Conservation (phyloP, 306 rosid species). For the Spatholobus suberectus region DNA sequence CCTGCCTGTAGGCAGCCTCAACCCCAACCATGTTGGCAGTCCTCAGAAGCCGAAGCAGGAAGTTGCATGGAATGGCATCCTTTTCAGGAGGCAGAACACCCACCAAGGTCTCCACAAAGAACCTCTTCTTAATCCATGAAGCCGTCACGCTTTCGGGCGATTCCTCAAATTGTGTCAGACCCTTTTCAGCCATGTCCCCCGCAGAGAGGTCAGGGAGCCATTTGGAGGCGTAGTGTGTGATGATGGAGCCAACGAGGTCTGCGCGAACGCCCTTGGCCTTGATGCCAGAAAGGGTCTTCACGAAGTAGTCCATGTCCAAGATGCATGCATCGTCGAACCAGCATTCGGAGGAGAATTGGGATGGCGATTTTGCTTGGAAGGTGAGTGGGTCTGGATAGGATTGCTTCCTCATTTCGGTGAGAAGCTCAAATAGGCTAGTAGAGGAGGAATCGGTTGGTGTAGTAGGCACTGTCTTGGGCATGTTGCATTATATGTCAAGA, state of each 20-base stretch:
- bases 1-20: constrained; percentile 61
- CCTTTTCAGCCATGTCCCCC: constrained; percentile 27
- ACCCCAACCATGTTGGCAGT: constrained; percentile 89
- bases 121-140: constrained; percentile 88
- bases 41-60: constrained; percentile 80
- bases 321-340: constrained; percentile 93
- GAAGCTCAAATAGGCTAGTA: constrained; percentile 31
- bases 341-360: constrained; percentile 65
- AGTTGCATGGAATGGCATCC: constrained; percentile 88
- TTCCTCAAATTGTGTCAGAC: constrained; percentile 49
- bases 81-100: constrained; percentile 90
- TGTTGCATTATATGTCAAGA: constrained; percentile 22
- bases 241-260: constrained; percentile 80
- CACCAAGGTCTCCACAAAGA: constrained; percentile 89
- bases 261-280: constrained; percentile 84
- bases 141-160: constrained; percentile 68
- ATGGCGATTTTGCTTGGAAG: constrained; percentile 55
- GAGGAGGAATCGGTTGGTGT: constrained; percentile 7
- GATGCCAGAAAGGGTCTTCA: constrained; percentile 82
- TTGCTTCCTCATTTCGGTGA: constrained; percentile 49
- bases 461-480: constrained; percentile 26
- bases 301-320: constrained; percentile 94
- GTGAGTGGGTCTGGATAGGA: constrained; percentile 40
- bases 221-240: constrained; percentile 89
- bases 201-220: constrained; percentile 93